Percentiles rank a stretch among this genome's conserved stretches.
Evolutionary conservation across 129 eudicot genomes (phyloP).

Genomic region (Scalesia atractyloides): DNA sequence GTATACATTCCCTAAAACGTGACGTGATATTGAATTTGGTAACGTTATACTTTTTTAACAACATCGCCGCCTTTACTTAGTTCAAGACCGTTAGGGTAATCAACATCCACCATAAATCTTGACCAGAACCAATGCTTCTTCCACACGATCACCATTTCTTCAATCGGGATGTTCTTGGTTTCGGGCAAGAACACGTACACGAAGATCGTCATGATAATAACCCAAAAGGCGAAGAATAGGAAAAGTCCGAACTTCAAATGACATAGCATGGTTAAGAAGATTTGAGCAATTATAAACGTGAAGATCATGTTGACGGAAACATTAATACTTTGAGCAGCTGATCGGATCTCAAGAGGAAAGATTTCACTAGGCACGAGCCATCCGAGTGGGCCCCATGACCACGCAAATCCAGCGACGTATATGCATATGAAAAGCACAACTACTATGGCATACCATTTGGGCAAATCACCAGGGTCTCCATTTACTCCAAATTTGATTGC

Average conservation of each 20-base stretch:
- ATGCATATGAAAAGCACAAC: constrained; percentile 84
- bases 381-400: constrained; percentile 99
- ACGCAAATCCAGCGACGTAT: constrained; percentile 82
- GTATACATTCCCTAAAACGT: constrained; percentile 16
- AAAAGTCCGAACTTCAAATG: constrained; percentile 82
- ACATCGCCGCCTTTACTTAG: constrained; percentile 48
- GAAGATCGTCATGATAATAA: constrained; percentile 63
- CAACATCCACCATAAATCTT: constrained; percentile 50
- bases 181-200: constrained; percentile 79
- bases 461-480: constrained; percentile 57
- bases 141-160: constrained; percentile 87
- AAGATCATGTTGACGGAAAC: constrained; percentile 95
- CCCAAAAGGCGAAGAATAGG: constrained; percentile 76
- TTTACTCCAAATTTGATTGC: constrained; percentile 70
- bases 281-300: constrained; percentile 77
- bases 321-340: constrained; percentile 87
- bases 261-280: constrained; percentile 76
- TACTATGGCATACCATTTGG: constrained; percentile 78
- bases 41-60: constrained; percentile 31
- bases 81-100: constrained; percentile 45
- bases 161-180: constrained; percentile 86
- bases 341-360: constrained; percentile 83
- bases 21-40: not conserved
- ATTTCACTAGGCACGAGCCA: constrained; percentile 93
- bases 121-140: constrained; percentile 87